Evolutionary conservation across 2,329 filamentous ascomycete species (phyloP), one percentile per base, ranked within the genome.

Genomic region (Pestalotiopsis sp.): DNA sequence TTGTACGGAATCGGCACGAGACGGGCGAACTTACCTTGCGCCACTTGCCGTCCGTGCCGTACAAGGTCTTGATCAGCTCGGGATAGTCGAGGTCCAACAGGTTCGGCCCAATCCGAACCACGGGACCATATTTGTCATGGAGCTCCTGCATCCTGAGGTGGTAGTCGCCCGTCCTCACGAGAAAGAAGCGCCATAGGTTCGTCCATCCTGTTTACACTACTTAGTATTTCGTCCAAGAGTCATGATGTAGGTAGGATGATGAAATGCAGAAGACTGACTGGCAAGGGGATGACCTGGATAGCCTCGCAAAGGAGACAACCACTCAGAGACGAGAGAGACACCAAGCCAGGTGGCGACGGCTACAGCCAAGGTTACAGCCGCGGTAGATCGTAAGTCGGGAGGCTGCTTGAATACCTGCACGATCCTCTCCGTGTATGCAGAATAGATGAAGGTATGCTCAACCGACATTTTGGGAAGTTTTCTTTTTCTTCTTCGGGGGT

Each of bases 61-160:
- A 82, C 23, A 81, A 70, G 2, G 76, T 76, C 67, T 78, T 77
- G 69, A 77, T 70, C 64, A 79, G 66, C 39, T 73, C 72, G 11
- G 76, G 75, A 3, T 72, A 59, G 66, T 77, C 73, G 2, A 79
- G 68, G 31, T 76, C 74, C 0, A 78, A 36, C 14, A 74, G 63
- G 45, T 79, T 78, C 6, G 80, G 80, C 1, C 76, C 80, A 52
- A 81, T 78, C 14, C 80, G 77, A 23, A 82, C 76, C 57, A 80
- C 73, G 1, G 80, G 79, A 1, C 80, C 80, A 69, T 81, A 78
- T 62, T 78, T 77, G n/a, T 79, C 73, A 68, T 81, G 80, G 3
- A 81, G 74, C 57, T 78, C 71, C 56, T 76, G 75, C 61, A 78
- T 76, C 0, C 70, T 71, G 4, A 71, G 45, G 2, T 78, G 76